Conservation (phyloP, 345 rosid species). For the Euphorbia tirucalli region DNA sequence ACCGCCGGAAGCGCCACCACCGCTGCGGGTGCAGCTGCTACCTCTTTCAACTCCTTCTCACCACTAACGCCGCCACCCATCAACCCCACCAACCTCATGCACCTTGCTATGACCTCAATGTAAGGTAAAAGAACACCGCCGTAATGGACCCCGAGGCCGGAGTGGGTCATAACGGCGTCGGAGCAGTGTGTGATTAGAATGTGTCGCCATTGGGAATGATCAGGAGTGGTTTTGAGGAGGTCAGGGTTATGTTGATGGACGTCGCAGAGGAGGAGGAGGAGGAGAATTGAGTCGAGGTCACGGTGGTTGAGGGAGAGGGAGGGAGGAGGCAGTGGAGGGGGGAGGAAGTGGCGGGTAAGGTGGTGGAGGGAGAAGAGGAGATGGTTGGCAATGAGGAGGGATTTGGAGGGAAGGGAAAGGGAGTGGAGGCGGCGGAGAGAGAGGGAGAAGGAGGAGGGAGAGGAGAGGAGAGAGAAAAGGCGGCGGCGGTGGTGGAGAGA, state of each 20-base stretch:
- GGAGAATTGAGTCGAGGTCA: slow-evolving; percentile 71
- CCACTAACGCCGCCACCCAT: slow-evolving; percentile 39
- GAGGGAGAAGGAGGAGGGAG: slow-evolving; percentile 72
- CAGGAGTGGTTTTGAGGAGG: slow-evolving; percentile 37
- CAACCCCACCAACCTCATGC: slow-evolving; percentile 53
- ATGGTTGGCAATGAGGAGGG: slow-evolving; percentile 75
- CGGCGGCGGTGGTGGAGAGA: slow-evolving; percentile 57
- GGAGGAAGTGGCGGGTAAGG: slow-evolving; percentile 46
- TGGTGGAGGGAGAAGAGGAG: slow-evolving; percentile 73
- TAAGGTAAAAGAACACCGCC: slow-evolving; percentile 63
- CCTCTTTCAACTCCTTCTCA: slow-evolving; percentile 40
- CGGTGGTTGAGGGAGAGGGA: slow-evolving; percentile 41
- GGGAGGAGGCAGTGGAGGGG: slow-evolving; percentile 26
- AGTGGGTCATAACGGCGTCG: slow-evolving; percentile 28
- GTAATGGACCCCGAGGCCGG: slow-evolving; percentile 45
- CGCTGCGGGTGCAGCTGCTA: slow-evolving; percentile 54
- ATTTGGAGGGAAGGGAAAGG: slow-evolving; percentile 59
- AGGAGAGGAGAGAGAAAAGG: slow-evolving; percentile 65
- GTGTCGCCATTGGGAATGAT: slow-evolving; percentile 48
- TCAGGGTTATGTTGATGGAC: slow-evolving; percentile 60
- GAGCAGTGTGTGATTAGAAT: slow-evolving; percentile 37
- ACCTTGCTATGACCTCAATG: slow-evolving; percentile 58
- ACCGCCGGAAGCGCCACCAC: slow-evolving; percentile 68
- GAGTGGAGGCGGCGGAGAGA: slow-evolving; percentile 74
- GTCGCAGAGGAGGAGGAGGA: slow-evolving; percentile 84